Evolutionary conservation across 768 basidiomycete genomes (phyloP).

Genomic region (Serendipita indica): DNA sequence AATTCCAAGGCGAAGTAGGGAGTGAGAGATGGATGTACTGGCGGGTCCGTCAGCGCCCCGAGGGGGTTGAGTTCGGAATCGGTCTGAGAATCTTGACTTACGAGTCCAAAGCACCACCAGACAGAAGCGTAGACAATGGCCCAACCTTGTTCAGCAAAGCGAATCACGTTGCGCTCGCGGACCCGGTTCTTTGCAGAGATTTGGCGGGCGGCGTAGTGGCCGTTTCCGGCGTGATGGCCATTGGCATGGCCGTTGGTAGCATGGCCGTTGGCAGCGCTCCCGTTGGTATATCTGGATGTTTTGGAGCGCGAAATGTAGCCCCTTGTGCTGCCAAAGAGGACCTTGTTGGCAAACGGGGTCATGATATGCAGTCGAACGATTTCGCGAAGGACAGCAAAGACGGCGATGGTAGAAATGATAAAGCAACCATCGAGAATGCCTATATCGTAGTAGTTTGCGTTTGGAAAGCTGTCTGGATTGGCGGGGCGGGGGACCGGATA

Average conservation of each 20-base stretch:
- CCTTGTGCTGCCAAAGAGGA: not conserved
- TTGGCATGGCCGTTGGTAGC: slow-evolving; percentile 7
- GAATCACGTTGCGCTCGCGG: slow-evolving; percentile 54
- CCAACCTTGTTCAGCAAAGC: slow-evolving; percentile 97
- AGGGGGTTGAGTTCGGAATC: slow-evolving; percentile 12
- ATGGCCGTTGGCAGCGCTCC: slow-evolving; percentile 20
- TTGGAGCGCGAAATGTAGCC: not conserved
- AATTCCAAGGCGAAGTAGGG: slow-evolving; percentile 49
- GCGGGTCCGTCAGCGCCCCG: too few relatives aligned
- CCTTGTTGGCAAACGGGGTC: slow-evolving; percentile 51
- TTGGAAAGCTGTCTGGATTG: slow-evolving; percentile 54
- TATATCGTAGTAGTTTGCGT: slow-evolving; percentile 52
- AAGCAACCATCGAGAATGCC: slow-evolving; percentile 70
- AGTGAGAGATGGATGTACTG: slow-evolving; percentile 72
- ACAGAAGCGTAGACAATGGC: slow-evolving; percentile 62
- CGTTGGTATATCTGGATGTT: not conserved
- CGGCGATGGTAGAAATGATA: slow-evolving; percentile 63
- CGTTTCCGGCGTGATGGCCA: not conserved
- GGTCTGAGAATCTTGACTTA: slow-evolving; percentile 31
- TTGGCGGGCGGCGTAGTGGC: slow-evolving; percentile 3
- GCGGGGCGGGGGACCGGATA: slow-evolving; percentile 44
- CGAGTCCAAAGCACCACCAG: slow-evolving; percentile 67
- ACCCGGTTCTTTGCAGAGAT: slow-evolving; percentile 26
- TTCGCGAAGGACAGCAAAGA: slow-evolving; percentile 82
- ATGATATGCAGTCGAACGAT: slow-evolving; percentile 54